Evolutionary conservation across 2,329 filamentous ascomycete genomes (phyloP), one percentile per base, ranked within the genome.

Genomic region (Raffaelea albimanens): DNA sequence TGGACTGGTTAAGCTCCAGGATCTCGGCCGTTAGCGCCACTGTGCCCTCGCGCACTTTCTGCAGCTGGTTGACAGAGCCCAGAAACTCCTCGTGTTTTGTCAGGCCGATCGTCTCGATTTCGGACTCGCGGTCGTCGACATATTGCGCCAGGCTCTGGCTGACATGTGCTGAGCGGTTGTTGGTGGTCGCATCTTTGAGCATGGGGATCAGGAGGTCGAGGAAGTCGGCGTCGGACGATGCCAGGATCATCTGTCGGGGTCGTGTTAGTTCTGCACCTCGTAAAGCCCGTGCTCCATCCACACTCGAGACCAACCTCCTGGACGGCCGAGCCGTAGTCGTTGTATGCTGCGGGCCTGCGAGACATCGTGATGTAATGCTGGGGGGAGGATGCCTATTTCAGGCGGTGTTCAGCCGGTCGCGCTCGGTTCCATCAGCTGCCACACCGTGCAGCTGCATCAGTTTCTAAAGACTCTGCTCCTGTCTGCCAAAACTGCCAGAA

Each of bases 11-110:
- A 49, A 98, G 75, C 56, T 87, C 80, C 53, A 98, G 71, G 50
- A 98, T 97, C 63, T 98, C 91, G 36, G 84, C 79, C 2, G 91
- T 97, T 59, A 98, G 71, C 41, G 79, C 75, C 38, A 95, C 88
- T 1, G 91, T 97, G 38, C 88, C 89, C 64, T 96, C 87, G 46
- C 91, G 84, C 45, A 97, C 89, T 50, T 81, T 79, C 57, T 97
- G 85, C n/a, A 98, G 78, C 61, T 94, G 88, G 59, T 93, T 94
- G 56, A 98, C 89, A 0, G 91, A 96, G 54, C 80, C 81, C 31
- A 97, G 83, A 60, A 98, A 98, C 59, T 96, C 93, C 61, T 97
- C 91, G 60, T 98, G 93, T 59, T 96, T 95, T 11, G 87, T 91
- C 58, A 95, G 82, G 57, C 93, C 95, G 57, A 97, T 94, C 20